A percentile compares a stretch with the other conserved stretches of the same genome.
Conservation (phyloP, 164 flowering plant species). For the Sedum album region DNA sequence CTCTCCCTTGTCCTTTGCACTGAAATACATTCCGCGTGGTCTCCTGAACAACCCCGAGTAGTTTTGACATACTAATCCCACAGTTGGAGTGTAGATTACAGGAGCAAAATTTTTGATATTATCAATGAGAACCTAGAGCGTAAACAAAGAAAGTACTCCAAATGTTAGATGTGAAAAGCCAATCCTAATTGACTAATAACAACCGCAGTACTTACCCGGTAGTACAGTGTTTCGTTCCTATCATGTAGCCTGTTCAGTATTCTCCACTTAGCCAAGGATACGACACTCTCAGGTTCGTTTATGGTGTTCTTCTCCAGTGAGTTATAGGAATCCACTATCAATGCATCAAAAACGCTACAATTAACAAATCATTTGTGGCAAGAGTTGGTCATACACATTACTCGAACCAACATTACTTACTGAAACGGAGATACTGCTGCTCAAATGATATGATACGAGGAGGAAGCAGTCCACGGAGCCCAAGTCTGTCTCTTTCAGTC, state of each 20-base stretch:
- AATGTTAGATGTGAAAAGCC: not conserved
- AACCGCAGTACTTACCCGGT: slow-evolving; percentile 53
- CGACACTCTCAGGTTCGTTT: slow-evolving; percentile 41
- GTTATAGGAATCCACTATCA: slow-evolving; percentile 77
- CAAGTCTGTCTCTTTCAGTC: slow-evolving; percentile 93
- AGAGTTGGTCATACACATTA: not conserved
- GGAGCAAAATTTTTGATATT: no score
- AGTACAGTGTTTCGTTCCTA: slow-evolving; percentile 93
- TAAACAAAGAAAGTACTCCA: slow-evolving; percentile 9
- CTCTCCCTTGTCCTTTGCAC: no score
- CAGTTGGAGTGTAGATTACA: no score
- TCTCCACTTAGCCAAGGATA: slow-evolving; percentile 92
- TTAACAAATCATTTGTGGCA: not conserved
- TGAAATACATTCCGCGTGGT: no score
- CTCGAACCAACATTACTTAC: slow-evolving; percentile 35
- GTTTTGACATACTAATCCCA: no score
- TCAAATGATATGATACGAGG: slow-evolving; percentile 95
- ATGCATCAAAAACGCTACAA: not conserved
- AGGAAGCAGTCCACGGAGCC: slow-evolving; percentile 98
- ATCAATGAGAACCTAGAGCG: slow-evolving; percentile 86
- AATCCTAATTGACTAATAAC: not conserved
- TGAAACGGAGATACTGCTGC: slow-evolving; percentile 92
- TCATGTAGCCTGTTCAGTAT: slow-evolving; percentile 93
- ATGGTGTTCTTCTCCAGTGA: slow-evolving; percentile 81
- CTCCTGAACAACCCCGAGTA: no score